Evolutionary conservation across 2,329 filamentous ascomycete genomes (phyloP).

Genomic region (Aspergillus sclerotialis): DNA sequence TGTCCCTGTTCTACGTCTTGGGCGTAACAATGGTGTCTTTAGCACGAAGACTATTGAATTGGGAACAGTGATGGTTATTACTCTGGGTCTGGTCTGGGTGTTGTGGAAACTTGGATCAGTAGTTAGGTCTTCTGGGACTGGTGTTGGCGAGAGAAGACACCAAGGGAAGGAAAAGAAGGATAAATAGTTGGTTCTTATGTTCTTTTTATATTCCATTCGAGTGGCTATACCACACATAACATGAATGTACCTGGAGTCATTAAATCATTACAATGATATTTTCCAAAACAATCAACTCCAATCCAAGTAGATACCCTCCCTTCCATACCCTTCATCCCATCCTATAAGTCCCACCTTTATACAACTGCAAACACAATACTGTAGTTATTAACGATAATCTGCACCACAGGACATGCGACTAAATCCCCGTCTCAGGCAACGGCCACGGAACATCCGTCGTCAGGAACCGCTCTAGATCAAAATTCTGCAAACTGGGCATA

Average conservation of each 20-base stretch:
- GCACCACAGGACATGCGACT: too few relatives aligned
- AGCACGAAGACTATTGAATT: conserved; percentile 35
- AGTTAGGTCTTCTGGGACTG: conserved; percentile 16
- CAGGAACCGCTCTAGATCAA: conserved; percentile 40
- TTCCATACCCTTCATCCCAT: too few relatives aligned
- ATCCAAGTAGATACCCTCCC: background rate
- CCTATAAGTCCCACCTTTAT: too few relatives aligned
- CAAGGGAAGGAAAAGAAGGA: conserved; percentile 17
- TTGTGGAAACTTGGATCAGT: conserved; percentile 49
- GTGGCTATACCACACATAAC: too few relatives aligned
- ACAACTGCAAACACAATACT: too few relatives aligned
- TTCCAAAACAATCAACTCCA: background rate
- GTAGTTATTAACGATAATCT: too few relatives aligned
- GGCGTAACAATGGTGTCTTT: conserved; percentile 38
- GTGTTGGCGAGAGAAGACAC: conserved; percentile 1
- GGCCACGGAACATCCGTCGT: conserved; percentile 23
- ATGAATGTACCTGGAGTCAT: too few relatives aligned
- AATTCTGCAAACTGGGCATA: conserved; percentile 37
- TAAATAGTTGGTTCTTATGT: conserved; percentile 13
- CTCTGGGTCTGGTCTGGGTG: conserved; percentile 64
- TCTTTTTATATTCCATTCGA: background rate
- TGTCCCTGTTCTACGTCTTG: conserved; percentile 60
- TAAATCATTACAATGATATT: background rate
- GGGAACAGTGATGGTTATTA: conserved; percentile 54
- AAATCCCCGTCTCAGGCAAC: conserved; percentile 21